Conservation (phyloP, 345 rosid genomes). For the Reutealis trisperma region DNA sequence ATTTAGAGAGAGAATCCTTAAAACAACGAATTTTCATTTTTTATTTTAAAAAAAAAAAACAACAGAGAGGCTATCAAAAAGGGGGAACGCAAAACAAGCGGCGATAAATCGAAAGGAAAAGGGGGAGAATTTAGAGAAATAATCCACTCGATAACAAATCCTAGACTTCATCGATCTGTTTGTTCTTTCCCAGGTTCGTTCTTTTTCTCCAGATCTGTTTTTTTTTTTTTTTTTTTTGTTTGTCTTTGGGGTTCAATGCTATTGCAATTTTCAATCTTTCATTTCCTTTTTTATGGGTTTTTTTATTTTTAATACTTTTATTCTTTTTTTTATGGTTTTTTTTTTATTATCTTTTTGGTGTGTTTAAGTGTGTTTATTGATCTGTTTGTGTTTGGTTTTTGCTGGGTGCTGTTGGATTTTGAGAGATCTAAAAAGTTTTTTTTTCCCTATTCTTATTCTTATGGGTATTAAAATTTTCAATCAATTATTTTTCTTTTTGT, state of each 20-base stretch:
- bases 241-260: not conserved
- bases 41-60: not conserved
- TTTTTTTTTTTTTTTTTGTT: not conserved
- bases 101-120: not conserved
- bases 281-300: not conserved
- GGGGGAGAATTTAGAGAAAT: not conserved
- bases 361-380: not conserved
- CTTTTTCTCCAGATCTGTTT: not conserved
- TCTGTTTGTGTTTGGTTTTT: not conserved
- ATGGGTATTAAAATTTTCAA: not conserved
- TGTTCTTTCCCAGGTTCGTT: not conserved
- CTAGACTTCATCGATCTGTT: not conserved
- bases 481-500: not conserved
- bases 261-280: not conserved
- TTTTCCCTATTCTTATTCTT: not conserved
- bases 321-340: not conserved
- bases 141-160: not conserved
- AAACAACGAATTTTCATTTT: not conserved
- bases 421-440: conserved; percentile 15
- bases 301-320: not conserved
- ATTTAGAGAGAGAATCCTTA: not conserved
- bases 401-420: not conserved
- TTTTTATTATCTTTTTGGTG: not conserved
- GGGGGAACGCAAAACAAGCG: not conserved
- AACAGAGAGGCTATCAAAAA: not conserved